These are phyloP conservation scores for Colletotrichum sp. DNA, from an alignment of 2,329 filamentous ascomycete species.

Conservation along the genomic window DNA sequence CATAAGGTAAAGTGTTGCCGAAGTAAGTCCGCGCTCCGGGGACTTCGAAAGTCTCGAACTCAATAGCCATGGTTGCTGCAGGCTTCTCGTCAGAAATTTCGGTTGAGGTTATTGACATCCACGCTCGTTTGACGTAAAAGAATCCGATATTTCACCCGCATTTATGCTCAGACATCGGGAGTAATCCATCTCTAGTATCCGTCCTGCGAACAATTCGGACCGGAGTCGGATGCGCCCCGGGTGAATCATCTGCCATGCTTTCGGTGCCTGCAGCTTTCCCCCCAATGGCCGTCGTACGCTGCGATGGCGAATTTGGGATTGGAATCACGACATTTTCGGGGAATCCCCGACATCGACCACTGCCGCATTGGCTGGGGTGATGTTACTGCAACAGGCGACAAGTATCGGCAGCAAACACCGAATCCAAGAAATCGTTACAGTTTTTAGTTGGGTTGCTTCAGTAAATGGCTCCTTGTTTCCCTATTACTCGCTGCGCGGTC, in stretches of 20 bases:
- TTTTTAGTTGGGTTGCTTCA: neutral
- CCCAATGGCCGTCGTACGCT: neutral
- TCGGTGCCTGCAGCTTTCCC: neutral
- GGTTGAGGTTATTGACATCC: neutral
- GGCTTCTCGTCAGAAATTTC: neutral
- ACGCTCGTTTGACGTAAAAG: neutral
- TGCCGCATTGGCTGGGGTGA: neutral
- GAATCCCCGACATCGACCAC: neutral
- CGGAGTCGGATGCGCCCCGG: neutral
- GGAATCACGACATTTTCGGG: constrained; percentile 13
- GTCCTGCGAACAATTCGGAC: neutral
- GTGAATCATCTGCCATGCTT: neutral
- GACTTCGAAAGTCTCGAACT: constrained; percentile 14
- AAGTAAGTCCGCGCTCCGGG: constrained; percentile 18
- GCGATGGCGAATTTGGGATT: neutral
- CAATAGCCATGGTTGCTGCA: neutral
- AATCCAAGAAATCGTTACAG: neutral
- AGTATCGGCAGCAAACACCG: neutral
- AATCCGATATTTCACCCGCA: neutral
- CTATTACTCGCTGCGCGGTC: neutral
- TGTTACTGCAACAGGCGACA: neutral
- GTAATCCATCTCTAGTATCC: neutral
- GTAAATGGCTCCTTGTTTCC: neutral
- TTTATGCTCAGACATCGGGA: neutral
- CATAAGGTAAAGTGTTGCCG: constrained; percentile 10